Base-by-base conservation (phyloP, 345 rosid species). In the Firmiana major region DNA sequence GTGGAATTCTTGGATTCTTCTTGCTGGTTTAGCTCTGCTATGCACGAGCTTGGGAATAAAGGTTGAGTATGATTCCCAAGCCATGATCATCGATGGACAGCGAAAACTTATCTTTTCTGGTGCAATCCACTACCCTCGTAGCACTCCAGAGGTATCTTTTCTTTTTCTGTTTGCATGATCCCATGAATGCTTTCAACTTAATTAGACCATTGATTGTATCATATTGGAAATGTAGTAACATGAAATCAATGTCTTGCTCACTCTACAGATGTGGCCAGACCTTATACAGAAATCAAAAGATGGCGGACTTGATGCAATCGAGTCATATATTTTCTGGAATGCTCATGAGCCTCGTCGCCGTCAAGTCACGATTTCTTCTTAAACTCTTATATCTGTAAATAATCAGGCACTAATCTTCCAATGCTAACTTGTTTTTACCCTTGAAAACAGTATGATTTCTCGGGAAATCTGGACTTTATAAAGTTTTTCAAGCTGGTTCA, bases 301-400 rank as follows among this genome's bases (percentile, higher is more conserved):
- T 40, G 89, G 93, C 11, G 89, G 91, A 12, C 81, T 90, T 12
- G 85, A 87, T 82, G 81, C 85, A 0, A 83, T 90, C 48, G 93
- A 90, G 1, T 84, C 91, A 0, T 90, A 90, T 9, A 80, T 88
- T 0, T 90, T 90, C 10, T 90, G 91, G 91, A 81, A 88, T 15
- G 84, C 67, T 0, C 93, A 90, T 36, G 91, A 90, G 36, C 90
- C 90, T 15, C 59, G 68, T 21, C 88, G 80, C 38, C 87, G 89
- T 8, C 42, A 81, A 77, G 86, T 84, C 7, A 36, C 4, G 1
- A 31, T 16, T 34, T 9, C 11, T 17, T 63, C 5, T 7, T 19
- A 4, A 17, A 19, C 6, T 9, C 5, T 0, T 26, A 7, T n/a
- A 8, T 46, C 70, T 67, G 9, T 43, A 10, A 4, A 73, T 21